These are phyloP conservation scores for Aureobasidium sp. DNA, from an alignment of 2,329 filamentous ascomycete genomes.

Conservation along the genomic window DNA sequence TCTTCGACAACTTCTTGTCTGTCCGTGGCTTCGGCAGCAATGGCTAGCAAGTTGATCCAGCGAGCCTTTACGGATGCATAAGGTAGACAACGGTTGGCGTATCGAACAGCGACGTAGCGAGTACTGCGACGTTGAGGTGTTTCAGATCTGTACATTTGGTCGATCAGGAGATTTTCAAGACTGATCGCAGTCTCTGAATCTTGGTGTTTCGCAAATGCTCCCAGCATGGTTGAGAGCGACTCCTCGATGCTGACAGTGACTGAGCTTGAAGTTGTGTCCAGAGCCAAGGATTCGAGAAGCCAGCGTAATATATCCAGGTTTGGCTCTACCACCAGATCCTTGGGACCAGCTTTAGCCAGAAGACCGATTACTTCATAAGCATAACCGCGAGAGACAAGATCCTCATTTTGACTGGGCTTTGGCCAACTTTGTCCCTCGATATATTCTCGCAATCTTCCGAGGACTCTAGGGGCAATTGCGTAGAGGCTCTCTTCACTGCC, in stretches of 20 bases:
- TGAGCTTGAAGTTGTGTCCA: conserved; percentile 66
- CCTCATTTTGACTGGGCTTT: conserved; percentile 46
- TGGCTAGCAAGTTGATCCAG: conserved; percentile 82
- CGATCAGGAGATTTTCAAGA: conserved; percentile 54
- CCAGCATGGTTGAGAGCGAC: conserved; percentile 71
- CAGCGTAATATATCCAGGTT: conserved; percentile 58
- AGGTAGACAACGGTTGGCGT: conserved; percentile 79
- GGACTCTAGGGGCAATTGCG: conserved; percentile 60
- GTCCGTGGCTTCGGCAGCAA: conserved; percentile 59
- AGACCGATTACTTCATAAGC: conserved; percentile 90
- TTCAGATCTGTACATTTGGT: conserved; percentile 42
- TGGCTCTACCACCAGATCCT: conserved; percentile 47
- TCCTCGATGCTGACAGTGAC: conserved; percentile 85
- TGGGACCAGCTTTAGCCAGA: conserved; percentile 59
- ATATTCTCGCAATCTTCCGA: conserved; percentile 63
- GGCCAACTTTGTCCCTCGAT: conserved; percentile 83
- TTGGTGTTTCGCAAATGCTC: conserved; percentile 46
- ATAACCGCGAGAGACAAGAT: conserved; percentile 63
- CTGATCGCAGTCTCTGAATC: conserved; percentile 36
- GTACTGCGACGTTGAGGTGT: conserved; percentile 51
- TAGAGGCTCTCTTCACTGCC: conserved; percentile 56
- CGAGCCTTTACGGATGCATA: conserved; percentile 72
- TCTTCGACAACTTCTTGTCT: conserved; percentile 83
- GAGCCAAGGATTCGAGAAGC: conserved; percentile 75
- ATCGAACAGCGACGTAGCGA: conserved; percentile 76